Conservation (phyloP, 2,329 filamentous ascomycete species). For the Aspergillus arachidicola region DNA sequence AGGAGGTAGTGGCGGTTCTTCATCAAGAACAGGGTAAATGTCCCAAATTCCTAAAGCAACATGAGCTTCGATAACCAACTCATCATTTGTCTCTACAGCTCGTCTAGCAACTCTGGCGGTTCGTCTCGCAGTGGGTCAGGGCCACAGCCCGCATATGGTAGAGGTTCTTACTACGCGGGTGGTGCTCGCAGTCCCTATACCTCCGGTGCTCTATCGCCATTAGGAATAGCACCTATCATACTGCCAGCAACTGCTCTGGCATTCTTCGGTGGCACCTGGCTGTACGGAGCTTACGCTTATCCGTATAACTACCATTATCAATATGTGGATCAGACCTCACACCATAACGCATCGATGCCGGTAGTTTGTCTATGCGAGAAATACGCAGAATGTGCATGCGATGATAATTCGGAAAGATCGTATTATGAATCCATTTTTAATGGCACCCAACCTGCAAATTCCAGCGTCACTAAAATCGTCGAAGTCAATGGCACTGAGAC, state of each 20-base stretch:
- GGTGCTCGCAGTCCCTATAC: slow-evolving; percentile 56
- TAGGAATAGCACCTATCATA: slow-evolving; percentile 54
- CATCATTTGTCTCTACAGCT: slow-evolving; percentile 14
- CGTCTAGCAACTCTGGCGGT: slow-evolving; percentile 34
- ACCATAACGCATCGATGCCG: slow-evolving; percentile 53
- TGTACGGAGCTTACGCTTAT: slow-evolving; percentile 60
- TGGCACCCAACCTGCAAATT: slow-evolving; percentile 43
- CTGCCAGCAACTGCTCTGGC: slow-evolving; percentile 50
- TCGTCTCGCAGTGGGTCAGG: slow-evolving; percentile 43
- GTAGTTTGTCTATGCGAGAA: slow-evolving; percentile 60
- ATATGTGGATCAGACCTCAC: slow-evolving; percentile 49
- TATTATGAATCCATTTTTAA: slow-evolving; percentile 48
- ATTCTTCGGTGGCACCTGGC: slow-evolving; percentile 58
- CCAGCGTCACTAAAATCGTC: slow-evolving; percentile 39
- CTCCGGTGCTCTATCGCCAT: slow-evolving; percentile 47
- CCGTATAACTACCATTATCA: slow-evolving; percentile 52
- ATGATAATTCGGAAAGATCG: slow-evolving; percentile 50
- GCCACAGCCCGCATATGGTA: slow-evolving; percentile 49
- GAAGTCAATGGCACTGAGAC: slow-evolving; percentile 47
- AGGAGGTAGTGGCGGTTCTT: slow-evolving; percentile 24
- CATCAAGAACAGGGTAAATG: slow-evolving; percentile 24
- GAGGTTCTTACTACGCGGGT: slow-evolving; percentile 57
- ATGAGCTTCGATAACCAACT: not conserved
- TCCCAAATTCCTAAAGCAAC: not conserved
- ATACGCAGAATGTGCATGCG: slow-evolving; percentile 60